Base-by-base conservation (phyloP, 768 basidiomycete species). In the Kondoa malvinella region DNA sequence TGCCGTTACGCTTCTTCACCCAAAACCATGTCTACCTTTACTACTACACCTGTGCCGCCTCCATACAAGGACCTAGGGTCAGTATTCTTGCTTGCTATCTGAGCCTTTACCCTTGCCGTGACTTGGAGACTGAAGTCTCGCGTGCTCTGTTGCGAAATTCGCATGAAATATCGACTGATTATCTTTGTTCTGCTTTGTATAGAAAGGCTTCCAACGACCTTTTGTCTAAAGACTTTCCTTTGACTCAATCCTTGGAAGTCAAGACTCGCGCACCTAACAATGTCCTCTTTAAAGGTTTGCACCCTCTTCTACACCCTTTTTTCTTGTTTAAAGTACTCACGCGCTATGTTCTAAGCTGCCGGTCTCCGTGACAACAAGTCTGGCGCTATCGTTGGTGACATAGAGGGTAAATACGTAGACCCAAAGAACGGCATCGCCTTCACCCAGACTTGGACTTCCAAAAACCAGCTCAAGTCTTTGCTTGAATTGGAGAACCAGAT, bases 401-500 rank as follows among this genome's bases (percentile, higher is more conserved):
- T 97, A 74, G 95, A 99, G 85, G 87, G 86, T 79, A 99, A 96
- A 81, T 92, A 87, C 82, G 77, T 63, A 74, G 87, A 96, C 83
- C 83, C 83, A 81, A 85, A 86, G 80, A 90, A 94, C 78, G 95
- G 95, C 71, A 82, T 97, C 75, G 86, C 86, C 77, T 81, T 95
- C 83, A 97, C 95, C 73, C 83, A 94, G 81, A 83, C 88, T 67
- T 99, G 95, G 95, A 91, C 89, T 66, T 96, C 94, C 75, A 74
- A 84, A 77, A 99, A 99, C 82, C 79, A 86, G 76, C 87, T 99
- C 81, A 87, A 87, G 78, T 87, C 87, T 72, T 85, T 87, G 77
- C 78, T 96, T 72, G 95, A 99, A 82, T 81, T 97, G 76, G 92
- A 97, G 80, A 92, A 96, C 82, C 86, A 91, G 81, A 84, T 97